Evolutionary conservation across 1,284 basidiomycete genomes (phyloP).

Genomic region (Pseudozyma sp.): DNA sequence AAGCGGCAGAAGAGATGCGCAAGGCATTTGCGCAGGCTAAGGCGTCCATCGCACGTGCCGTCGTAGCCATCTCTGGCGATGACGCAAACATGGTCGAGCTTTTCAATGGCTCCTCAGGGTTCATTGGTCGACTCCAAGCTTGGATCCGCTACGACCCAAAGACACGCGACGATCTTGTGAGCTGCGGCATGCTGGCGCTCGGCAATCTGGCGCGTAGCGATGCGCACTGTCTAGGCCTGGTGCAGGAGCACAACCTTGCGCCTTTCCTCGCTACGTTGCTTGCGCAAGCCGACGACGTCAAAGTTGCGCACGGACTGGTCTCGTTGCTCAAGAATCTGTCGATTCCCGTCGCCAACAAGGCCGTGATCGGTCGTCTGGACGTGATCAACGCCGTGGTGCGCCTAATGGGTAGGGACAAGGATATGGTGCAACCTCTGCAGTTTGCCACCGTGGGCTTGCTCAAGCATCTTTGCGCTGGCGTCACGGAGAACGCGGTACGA

Average conservation of each 20-base stretch:
- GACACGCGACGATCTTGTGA: constrained; percentile 79
- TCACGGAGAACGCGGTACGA: constrained; percentile 73
- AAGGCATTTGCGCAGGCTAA: constrained; percentile 84
- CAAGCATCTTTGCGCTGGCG: constrained; percentile 83
- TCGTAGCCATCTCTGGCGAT: constrained; percentile 86
- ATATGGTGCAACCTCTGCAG: constrained; percentile 75
- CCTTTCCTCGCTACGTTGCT: constrained; percentile 52
- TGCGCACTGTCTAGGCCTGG: constrained; percentile 54
- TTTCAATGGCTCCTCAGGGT: constrained; percentile 69
- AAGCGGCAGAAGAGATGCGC: constrained; percentile 71
- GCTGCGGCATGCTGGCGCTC: constrained; percentile 82
- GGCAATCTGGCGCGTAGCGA: constrained; percentile 79
- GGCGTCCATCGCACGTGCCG: constrained; percentile 81
- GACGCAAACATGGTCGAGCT: constrained; percentile 81
- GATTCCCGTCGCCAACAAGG: constrained; percentile 59
- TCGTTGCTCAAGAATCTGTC: constrained; percentile 62
- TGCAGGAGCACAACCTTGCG: constrained; percentile 49
- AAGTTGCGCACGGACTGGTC: constrained; percentile 56
- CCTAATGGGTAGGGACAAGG: constrained; percentile 48
- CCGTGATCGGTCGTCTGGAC: constrained; percentile 34
- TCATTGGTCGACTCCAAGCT: constrained; percentile 78
- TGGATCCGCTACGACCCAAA: constrained; percentile 75
- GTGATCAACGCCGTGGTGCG: constrained; percentile 32
- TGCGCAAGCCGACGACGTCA: constrained; percentile 44
- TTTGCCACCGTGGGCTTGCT: constrained; percentile 85